phyloP scores from a whole-genome alignment of 192 early-diverging fungal species.

The Mortierella alpina region DNA sequence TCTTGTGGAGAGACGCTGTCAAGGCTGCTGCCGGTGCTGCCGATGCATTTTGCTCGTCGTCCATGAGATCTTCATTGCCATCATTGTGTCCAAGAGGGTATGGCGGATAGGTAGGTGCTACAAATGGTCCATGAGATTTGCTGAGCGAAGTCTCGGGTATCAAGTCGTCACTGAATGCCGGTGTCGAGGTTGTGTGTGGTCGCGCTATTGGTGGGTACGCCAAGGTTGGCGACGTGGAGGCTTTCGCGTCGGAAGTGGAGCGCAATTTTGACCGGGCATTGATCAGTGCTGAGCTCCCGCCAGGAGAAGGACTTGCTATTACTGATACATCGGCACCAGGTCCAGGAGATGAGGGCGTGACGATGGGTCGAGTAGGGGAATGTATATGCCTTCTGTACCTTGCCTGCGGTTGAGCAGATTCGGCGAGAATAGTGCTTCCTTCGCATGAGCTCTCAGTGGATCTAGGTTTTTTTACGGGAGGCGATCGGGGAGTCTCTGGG shows the following conservation, averaged over 20 bases:
- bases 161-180: not conserved
- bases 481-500: not conserved
- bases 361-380: not conserved
- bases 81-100: not conserved
- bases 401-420: slow-evolving; percentile 11
- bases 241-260: slow-evolving; percentile 45
- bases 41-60: slow-evolving; percentile 3
- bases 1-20: slow-evolving; percentile 43
- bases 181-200: slow-evolving; percentile 8
- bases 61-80: not conserved
- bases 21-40: slow-evolving; percentile 1
- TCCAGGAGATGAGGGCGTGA: slow-evolving; percentile 14
- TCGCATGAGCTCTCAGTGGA: slow-evolving; percentile 17
- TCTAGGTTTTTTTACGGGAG: slow-evolving; percentile 33
- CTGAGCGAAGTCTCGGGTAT: not conserved
- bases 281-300: slow-evolving; percentile 27
- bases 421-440: not conserved
- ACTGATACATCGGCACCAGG: not conserved
- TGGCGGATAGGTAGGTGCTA: slow-evolving; percentile 19
- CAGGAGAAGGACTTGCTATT: not conserved
- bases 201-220: slow-evolving; percentile 4
- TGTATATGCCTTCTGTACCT: not conserved
- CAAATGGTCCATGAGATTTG: slow-evolving; percentile 1
- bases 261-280: slow-evolving; percentile 34
- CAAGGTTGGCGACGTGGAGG: slow-evolving; percentile 10